Evolutionary conservation across 2,329 filamentous ascomycete species (phyloP), one percentile per base, ranked within the genome.

Genomic region (Apiospora pterosperma): DNA sequence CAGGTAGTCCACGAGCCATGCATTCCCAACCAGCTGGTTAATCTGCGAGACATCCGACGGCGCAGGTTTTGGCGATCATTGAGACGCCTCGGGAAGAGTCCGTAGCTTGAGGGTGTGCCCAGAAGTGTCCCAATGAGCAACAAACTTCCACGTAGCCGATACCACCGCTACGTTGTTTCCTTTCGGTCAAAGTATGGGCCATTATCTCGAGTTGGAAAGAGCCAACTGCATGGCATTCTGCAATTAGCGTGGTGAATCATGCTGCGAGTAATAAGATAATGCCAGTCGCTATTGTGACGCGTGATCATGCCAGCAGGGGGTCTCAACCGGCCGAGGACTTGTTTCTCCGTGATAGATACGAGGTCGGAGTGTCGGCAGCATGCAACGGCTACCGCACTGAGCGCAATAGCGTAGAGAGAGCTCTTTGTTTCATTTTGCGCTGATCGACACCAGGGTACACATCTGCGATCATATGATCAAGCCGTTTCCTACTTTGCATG

Each of bases 21-120:
- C 48, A 34, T 25, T 55, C 48, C 48, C 48, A 55, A 34, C 14
- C 48, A 55, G 48, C 28, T 55, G 48, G 48, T 34, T 55, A 55
- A 28, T 55, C 48, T 55, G 48, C 48, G 48, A 55, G 48, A 55
- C 48, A 55, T 55, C 44, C 48, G 48, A 55, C 21, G 48, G 48
- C 48, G 48, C 48, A 34, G 48, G 48, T 8, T 55, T 34, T 55
- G 48, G 48, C 48, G 28, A 55, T 55, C 48, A 55, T n/a, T 34
- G 28, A 34, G 48, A 55, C 48, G 48, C 28, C 31, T 34, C 28
- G 48, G 48, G 48, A 55, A 55, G 48, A 34, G 44, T 16, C 44
- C 25, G n/a, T n/a, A 8, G 31, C 44, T 6, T 31, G 25, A 52
- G 25, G 25, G 21, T 55, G 48, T n/a, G n/a, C n/a, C n/a, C n/a